Base-by-base conservation (phyloP, 306 rosid species). In the Chamaecrista fasciculata region DNA sequence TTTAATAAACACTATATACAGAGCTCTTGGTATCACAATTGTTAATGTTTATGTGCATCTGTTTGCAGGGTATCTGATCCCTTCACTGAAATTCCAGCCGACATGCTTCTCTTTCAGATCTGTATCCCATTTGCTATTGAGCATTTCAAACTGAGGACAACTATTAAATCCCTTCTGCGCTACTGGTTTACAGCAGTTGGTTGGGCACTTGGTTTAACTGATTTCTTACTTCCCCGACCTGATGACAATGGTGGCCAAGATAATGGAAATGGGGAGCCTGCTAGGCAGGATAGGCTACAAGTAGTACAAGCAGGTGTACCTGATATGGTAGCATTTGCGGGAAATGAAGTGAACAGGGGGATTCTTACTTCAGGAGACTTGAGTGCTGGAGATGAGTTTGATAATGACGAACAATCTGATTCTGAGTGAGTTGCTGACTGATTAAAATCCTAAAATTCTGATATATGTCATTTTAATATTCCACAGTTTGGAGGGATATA, bases 71-170 rank as follows among this genome's bases (percentile, higher is more conserved):
- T 95, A 11, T 89, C 99, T 58, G 99, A 95, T 76, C 99, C 99
- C 56, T 95, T 95, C 82, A 95, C 96, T 2, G 99, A 95, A 80
- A 91, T 95, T 77, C 99, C 99, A 23, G 97, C 99, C 1, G 94
- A 95, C 88, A 91, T 95, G 97, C 99, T 95, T 59, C 91, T 95
- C 49, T 91, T 95, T 68, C 99, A 95, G 89, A 95, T 95, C 34
- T 95, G 97, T 79, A 91, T 95, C 65, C 99, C 99, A 16, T 95
- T 95, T 77, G 99, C 99, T 31, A 80, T 91, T 28, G 99, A 95
- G 85, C 99, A 95, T 86, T 95, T 95, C 78, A 95, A 87, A 80
- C 79, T 95, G 81, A 78, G 99, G 79, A 86, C 99, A 78, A 87
- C 99, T 28, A 89, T 95, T 29, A 95, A 95, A 84, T 89, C 96